Conservation (phyloP, 805 yeast genomes). For the Spathaspora passalidarum region DNA sequence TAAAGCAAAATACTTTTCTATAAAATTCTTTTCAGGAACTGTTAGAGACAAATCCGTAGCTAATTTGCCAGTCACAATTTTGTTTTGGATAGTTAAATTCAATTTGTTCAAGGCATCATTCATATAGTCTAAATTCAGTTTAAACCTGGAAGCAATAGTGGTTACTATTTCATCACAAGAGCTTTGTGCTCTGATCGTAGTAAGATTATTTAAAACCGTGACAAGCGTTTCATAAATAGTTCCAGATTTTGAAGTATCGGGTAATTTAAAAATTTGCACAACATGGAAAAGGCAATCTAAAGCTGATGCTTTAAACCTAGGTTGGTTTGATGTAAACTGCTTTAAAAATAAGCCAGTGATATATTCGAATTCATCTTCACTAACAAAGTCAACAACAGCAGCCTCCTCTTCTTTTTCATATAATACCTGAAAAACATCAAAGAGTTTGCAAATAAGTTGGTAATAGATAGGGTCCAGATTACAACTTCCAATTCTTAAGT, state of each 20-base stretch:
- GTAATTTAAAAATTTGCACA: background rate
- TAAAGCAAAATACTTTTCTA: conserved; percentile 11
- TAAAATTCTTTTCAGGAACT: conserved; percentile 2
- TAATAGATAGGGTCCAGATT: conserved; percentile 53
- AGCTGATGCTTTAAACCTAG: conserved; percentile 4
- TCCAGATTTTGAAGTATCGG: background rate
- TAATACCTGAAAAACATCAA: conserved; percentile 12
- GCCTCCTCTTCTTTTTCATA: background rate
- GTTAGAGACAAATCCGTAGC: background rate
- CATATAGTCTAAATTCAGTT: background rate
- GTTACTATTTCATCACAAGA: background rate
- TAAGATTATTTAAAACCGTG: background rate
- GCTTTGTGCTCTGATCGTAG: background rate
- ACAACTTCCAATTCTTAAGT: conserved; percentile 53
- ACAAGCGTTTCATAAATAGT: background rate
- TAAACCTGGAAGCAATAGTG: background rate
- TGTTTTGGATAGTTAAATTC: background rate
- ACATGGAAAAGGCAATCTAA: conserved; percentile 4
- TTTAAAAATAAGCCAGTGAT: conserved; percentile 1
- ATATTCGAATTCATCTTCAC: conserved; percentile 5
- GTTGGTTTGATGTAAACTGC: conserved; percentile 4
- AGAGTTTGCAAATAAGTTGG: conserved; percentile 19
- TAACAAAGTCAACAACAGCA: conserved; percentile 6
- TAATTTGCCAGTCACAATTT: background rate
- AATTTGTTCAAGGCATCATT: background rate